A percentile compares a stretch with the other conserved stretches of the same genome.
These are phyloP conservation scores for Crithidia acanthocephali DNA, from an alignment of 208 protist species.

Conservation along the genomic window DNA sequence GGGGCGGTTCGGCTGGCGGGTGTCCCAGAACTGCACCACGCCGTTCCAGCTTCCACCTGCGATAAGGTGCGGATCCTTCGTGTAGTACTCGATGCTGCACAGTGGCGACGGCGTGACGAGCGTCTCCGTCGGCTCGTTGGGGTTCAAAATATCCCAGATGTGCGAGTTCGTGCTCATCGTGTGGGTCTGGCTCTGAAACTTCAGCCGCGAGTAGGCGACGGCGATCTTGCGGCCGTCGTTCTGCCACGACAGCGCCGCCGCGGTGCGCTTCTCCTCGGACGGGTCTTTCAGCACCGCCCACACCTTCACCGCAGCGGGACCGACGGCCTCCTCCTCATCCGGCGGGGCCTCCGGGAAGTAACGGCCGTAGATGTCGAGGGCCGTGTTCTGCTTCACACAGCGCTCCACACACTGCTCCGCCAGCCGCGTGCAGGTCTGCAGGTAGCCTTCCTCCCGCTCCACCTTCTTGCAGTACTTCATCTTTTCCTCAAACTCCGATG, in stretches of 20 bases:
- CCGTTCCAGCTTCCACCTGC: slow-evolving; percentile 98
- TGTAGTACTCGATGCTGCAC: slow-evolving; percentile 96
- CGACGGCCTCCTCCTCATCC: slow-evolving; percentile 78
- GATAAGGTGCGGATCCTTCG: slow-evolving; percentile 95
- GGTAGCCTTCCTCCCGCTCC: slow-evolving; percentile 95
- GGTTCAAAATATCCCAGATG: slow-evolving; percentile 98
- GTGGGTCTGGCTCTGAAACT: slow-evolving; percentile 94
- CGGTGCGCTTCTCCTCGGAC: slow-evolving; percentile 88
- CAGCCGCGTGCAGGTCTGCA: slow-evolving; percentile 89
- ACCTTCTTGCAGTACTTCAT: slow-evolving; percentile 97
- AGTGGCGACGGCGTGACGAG: slow-evolving; percentile 94
- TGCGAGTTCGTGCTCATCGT: slow-evolving; percentile 95
- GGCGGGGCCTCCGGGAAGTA: slow-evolving; percentile 92
- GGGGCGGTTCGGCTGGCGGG: slow-evolving; percentile 89
- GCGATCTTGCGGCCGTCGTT: slow-evolving; percentile 94
- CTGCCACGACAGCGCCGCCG: slow-evolving; percentile 94
- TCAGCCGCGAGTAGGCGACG: slow-evolving; percentile 94
- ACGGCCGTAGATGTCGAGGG: slow-evolving; percentile 97
- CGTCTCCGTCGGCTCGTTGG: slow-evolving; percentile 94
- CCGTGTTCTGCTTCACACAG: slow-evolving; percentile 97
- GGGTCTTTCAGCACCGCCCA: slow-evolving; percentile 96
- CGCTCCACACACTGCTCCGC: slow-evolving; percentile 89
- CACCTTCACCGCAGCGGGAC: slow-evolving; percentile 93
- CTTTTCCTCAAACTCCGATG: slow-evolving; percentile 95
- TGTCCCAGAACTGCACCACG: slow-evolving; percentile 96